Base-by-base conservation (phyloP, 192 early-diverging fungal genomes). In the Thamnidium elegans region DNA sequence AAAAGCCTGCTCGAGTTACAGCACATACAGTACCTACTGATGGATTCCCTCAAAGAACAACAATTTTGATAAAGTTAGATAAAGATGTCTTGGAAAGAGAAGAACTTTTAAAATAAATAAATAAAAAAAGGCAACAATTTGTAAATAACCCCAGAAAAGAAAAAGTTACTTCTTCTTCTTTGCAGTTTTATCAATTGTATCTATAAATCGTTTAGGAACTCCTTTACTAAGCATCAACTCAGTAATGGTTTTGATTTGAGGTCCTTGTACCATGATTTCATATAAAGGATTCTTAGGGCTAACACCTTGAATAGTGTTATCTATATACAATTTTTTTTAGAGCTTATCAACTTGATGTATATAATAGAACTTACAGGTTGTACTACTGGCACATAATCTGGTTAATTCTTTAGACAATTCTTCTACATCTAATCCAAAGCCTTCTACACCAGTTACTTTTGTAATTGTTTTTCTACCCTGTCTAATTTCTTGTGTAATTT, bases 21-120 rank as follows among this genome's bases (percentile, higher is more conserved):
- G 93, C 96, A 14, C 96, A 97, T 72, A 86, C 94, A 1, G 89
- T 95, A 17, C 92, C 91, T 26, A 89, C 83, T 39, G 94, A 94
- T 0, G 88, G 88, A 11, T 89, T 84, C 73, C 96, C 96, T 39
- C 73, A 90, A 34, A 81, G 94, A 30, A 98, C 97, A 3, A 96
- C 97, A 2, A 90, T 98, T 46, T 74, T 99, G 68, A 95, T 99
- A 72, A 98, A 99, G 78, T 88, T 99, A 72, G 93, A 94, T 72
- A 78, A 79, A 65, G 86, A 89, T 36, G 87, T 91, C 31, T 73
- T 92, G 77, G 79, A 87, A 53, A 85, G 88, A 65, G 91, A 92
- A 69, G 85, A 88, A 68, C 81, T 82, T 39, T 70, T 90, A 3
- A 89, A 89, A 62, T 81, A 67, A 55, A 52, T 47, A n/a, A n/a